Conservation (phyloP, 257 asterid genomes). For the Ehretia macrophylla region DNA sequence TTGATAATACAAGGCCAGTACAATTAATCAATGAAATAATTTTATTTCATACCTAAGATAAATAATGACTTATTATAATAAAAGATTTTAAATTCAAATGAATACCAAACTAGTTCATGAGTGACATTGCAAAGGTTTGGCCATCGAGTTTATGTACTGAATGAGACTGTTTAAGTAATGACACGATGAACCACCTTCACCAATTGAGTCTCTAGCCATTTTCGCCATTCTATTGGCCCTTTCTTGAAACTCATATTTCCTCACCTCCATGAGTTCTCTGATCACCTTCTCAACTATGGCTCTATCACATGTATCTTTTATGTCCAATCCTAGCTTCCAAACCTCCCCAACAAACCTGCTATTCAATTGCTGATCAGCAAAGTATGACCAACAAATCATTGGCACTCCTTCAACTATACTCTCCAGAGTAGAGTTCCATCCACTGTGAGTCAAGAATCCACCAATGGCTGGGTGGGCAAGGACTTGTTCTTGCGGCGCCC, state of each 20-base stretch:
- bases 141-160: constrained; percentile 6
- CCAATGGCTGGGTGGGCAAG: constrained; percentile 26
- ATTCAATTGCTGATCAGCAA: constrained; percentile 29
- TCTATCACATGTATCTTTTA: constrained; percentile 31
- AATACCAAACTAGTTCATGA: too few species aligned
- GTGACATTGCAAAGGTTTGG: too few species aligned
- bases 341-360: constrained; percentile 29
- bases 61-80: too few species aligned
- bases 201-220: constrained; percentile 23
- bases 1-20: too few species aligned
- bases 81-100: too few species aligned
- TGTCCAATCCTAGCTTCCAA: constrained; percentile 32
- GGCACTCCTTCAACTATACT: constrained; percentile 25
- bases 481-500: constrained; percentile 33
- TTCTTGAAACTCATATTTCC: constrained; percentile 15
- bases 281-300: constrained; percentile 14
- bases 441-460: constrained; percentile 26
- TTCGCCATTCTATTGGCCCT: constrained; percentile 18
- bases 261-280: constrained; percentile 24
- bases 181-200: constrained; percentile 22
- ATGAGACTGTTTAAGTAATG: constrained; percentile 20
- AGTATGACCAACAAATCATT: constrained; percentile 31
- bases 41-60: too few species aligned
- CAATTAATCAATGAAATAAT: too few species aligned
- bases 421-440: constrained; percentile 28